Conservation (phyloP, 169 alveolate species). For the Amoebophrya sp. region DNA sequence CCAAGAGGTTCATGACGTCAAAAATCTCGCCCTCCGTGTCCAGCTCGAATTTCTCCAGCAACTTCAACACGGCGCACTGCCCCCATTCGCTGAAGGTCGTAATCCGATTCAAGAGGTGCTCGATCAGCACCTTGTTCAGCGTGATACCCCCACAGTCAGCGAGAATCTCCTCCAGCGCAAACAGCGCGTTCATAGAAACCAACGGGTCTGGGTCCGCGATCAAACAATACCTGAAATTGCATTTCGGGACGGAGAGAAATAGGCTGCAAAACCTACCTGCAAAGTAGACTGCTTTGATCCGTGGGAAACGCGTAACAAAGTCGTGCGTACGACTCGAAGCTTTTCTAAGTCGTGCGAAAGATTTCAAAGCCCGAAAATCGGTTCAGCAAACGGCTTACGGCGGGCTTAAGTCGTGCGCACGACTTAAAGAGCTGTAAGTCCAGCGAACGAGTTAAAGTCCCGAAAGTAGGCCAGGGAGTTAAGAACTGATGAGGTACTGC, state of each 20-base stretch:
- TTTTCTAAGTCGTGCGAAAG: no score
- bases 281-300: background rate
- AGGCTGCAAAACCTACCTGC: background rate
- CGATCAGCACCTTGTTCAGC: conserved; percentile 48
- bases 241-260: background rate
- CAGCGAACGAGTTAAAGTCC: no score
- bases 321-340: no score
- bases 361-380: no score
- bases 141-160: conserved; percentile 87
- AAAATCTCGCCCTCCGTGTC: conserved; percentile 83
- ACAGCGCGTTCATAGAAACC: conserved; percentile 77
- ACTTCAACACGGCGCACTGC: conserved; percentile 76
- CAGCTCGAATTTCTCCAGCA: conserved; percentile 75
- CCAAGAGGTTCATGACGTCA: conserved; percentile 90
- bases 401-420: no score
- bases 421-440: no score
- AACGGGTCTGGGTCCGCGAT: conserved; percentile 75
- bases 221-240: conserved; percentile 33
- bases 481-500: no score
- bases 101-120: conserved; percentile 51
- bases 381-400: no score
- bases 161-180: conserved; percentile 85
- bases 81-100: conserved; percentile 93
- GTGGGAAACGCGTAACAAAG: background rate
- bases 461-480: no score